Base-by-base conservation (phyloP, 2,329 filamentous ascomycete species). In the Pseudogymnoascus sp. region DNA sequence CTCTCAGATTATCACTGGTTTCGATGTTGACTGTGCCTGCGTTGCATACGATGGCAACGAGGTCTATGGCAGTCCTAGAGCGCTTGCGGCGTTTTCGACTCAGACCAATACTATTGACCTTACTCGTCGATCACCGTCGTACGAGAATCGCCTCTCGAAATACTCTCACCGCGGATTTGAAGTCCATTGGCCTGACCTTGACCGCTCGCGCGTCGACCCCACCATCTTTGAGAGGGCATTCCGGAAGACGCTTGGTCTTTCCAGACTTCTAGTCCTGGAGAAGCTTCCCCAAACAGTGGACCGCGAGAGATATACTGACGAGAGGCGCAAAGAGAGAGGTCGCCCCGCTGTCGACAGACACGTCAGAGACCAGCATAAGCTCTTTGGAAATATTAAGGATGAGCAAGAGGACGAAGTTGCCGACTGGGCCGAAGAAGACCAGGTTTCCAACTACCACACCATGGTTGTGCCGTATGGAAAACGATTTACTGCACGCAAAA, bases 151-250 rank as follows among this genome's bases (percentile, higher is more conserved):
- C 8, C 80, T 96, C 11, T 90, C 89, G 14, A 96, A 96, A 73
- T 93, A 96, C 73, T 89, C 88, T 12, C 89, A 89, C 70, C 81
- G 91, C 46, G 90, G 90, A 14, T 96, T 96, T 67, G 91, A 96
- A 74, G 84, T 93, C 0, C 88, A 89, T 72, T 96, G 90, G 86
- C 82, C 88, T 1, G 80, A 85, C 8, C 79, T 96, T 12, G 88
- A 95, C 66, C 84, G 91, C 16, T 83, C 84, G n/a, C 83, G 84
- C 9, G 78, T 96, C 62, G 91, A 96, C 69, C 91, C 91, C 4
- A 96, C 90, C 21, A 92, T 96, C 59, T 96, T 90, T 66, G 91
- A 96, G 75, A 80, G 91, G 59, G 91, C 86, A 63, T 96, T 96
- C 69, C 81, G 81, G 60, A 81, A 89, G 40, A 92, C 89, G 0